Percentiles rank a stretch among this genome's conserved stretches.
Conservation (phyloP, 1,139 yeast genomes). For the Hansenula anomala region DNA sequence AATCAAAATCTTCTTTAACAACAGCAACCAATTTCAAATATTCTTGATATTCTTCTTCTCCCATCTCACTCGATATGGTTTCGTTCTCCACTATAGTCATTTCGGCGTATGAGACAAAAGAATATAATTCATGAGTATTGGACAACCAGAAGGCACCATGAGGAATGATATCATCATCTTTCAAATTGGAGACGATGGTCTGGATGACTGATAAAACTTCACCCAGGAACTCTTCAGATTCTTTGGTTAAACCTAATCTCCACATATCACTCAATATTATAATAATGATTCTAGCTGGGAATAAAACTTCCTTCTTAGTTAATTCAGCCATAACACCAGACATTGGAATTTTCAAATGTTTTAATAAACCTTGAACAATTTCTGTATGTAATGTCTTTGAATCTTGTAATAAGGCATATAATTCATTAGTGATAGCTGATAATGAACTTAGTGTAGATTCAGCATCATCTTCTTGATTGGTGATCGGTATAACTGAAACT, state of each 20-base stretch:
- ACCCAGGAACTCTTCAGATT: slow-evolving; percentile 87
- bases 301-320: slow-evolving; percentile 85
- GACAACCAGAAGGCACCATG: slow-evolving; percentile 98
- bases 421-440: slow-evolving; percentile 58
- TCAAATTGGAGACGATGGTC: slow-evolving; percentile 61
- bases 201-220: slow-evolving; percentile 81
- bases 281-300: slow-evolving; percentile 94
- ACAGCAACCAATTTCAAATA: slow-evolving; percentile 87
- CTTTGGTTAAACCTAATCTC: slow-evolving; percentile 92
- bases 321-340: slow-evolving; percentile 77
- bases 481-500: slow-evolving; percentile 51
- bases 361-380: slow-evolving; percentile 81
- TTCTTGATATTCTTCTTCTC: slow-evolving; percentile 85
- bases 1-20: slow-evolving; percentile 91
- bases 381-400: slow-evolving; percentile 77
- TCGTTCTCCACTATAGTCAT: slow-evolving; percentile 83
- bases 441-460: slow-evolving; percentile 44
- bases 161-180: slow-evolving; percentile 83
- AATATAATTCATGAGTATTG: slow-evolving; percentile 90
- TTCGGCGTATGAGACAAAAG: slow-evolving; percentile 93
- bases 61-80: slow-evolving; percentile 76
- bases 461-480: slow-evolving; percentile 48
- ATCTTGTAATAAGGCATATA: slow-evolving; percentile 70
- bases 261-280: slow-evolving; percentile 96
- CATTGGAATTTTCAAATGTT: slow-evolving; percentile 87